Percentiles rank a stretch among this genome's conserved stretches.
Evolutionary conservation across 257 asterid genomes (phyloP).

Genomic region (Anisodus acutangulus): DNA sequence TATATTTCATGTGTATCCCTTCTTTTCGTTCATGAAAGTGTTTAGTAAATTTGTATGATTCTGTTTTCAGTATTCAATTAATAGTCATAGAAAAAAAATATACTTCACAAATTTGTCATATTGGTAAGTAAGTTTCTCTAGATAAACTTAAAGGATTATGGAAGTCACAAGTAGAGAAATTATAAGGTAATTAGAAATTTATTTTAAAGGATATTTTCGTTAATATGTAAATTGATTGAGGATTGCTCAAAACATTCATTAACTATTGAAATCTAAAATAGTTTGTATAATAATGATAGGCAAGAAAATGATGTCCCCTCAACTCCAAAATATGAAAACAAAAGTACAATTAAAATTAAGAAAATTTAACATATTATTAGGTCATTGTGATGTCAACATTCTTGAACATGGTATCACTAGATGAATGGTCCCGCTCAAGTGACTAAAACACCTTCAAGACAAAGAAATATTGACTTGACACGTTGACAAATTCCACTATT

Average conservation of each 20-base stretch:
- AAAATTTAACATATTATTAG: background rate
- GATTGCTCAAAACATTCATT: slow-evolving; percentile 10
- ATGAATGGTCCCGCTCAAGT: background rate
- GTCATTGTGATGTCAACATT: slow-evolving; percentile 13
- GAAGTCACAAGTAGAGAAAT: background rate
- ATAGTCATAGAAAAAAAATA: no score
- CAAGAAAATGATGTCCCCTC: slow-evolving; percentile 9
- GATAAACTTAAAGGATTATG: background rate
- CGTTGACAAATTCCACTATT: background rate
- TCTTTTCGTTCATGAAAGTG: no score
- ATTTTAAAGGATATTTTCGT: background rate
- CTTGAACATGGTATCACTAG: background rate
- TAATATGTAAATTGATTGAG: background rate
- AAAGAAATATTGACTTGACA: background rate
- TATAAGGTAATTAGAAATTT: background rate
- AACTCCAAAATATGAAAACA: background rate
- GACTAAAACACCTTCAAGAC: background rate
- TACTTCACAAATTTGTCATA: background rate
- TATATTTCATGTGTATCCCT: no score
- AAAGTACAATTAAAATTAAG: background rate
- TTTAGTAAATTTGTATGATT: no score
- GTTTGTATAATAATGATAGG: background rate
- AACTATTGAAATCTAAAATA: background rate
- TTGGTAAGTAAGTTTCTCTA: background rate
- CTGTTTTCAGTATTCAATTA: no score